Evolutionary conservation across 1,284 basidiomycete species (phyloP).

Genomic region (Ganoderma lingzhi): DNA sequence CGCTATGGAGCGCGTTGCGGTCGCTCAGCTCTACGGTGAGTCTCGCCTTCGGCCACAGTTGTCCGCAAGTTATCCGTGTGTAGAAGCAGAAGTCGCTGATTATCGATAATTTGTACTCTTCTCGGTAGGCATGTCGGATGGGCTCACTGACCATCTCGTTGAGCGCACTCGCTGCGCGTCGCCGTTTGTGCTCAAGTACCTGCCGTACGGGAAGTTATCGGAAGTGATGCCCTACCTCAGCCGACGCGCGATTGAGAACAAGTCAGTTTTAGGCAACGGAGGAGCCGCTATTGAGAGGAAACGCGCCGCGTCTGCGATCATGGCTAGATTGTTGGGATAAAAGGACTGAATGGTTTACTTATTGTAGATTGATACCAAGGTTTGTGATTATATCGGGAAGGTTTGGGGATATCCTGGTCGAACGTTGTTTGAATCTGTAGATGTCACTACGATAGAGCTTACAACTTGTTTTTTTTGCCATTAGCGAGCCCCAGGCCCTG

Average conservation of each 20-base stretch:
- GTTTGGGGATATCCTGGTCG: neutral
- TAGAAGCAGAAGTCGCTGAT: slow-evolving; percentile 8
- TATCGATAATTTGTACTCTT: neutral
- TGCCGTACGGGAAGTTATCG: slow-evolving; percentile 81
- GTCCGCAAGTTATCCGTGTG: neutral
- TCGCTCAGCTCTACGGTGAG: slow-evolving; percentile 89
- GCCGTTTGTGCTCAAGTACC: slow-evolving; percentile 84
- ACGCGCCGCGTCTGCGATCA: slow-evolving; percentile 49
- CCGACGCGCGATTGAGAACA: slow-evolving; percentile 76
- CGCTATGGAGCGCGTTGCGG: slow-evolving; percentile 72
- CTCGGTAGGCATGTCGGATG: slow-evolving; percentile 82
- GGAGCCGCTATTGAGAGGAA: slow-evolving; percentile 58
- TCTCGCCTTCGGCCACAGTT: slow-evolving; percentile 15
- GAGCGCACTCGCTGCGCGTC: slow-evolving; percentile 59
- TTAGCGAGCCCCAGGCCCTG: neutral
- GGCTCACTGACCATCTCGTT: slow-evolving; percentile 77
- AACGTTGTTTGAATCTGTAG: neutral
- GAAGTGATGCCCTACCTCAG: slow-evolving; percentile 79
- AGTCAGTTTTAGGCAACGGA: slow-evolving; percentile 64
- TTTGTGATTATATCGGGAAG: neutral
- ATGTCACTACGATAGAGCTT: neutral
- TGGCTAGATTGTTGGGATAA: slow-evolving; percentile 44
- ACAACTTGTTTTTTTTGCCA: neutral
- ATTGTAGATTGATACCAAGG: neutral
- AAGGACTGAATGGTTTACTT: neutral